Base-by-base conservation (phyloP, 164 flowering plant species). In the Stephania yunnanensis region DNA sequence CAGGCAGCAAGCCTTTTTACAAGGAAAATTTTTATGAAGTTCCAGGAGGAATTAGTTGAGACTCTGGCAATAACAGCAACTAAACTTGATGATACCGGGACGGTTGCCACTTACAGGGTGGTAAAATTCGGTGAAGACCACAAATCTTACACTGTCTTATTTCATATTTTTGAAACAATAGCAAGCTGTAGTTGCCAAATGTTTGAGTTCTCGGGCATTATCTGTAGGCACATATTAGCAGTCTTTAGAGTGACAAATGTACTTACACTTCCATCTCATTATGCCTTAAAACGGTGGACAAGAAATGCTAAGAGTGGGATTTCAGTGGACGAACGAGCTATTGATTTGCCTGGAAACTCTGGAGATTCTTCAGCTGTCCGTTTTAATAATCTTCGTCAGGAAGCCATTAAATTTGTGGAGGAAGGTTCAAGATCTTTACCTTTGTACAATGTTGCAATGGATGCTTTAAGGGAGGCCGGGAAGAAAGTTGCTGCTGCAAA, bases 131-230 rank as follows among this genome's bases (percentile, higher is more conserved):
- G 89, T 70, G 94, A 89, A 81, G 94, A 92, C 70, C 77, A 82
- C 30, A 90, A 81, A 78, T 87, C 88, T 29, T 85, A 92, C 64
- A 81, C 78, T 22, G 97, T 93, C 19, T 79, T 86, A 15, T 81
- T 92, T 25, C 87, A 90, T 81, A 67, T 82, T 68, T 75, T 86
- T 22, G 97, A 93, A 77, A 80, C 85, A 88, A 89, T 77, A 80
- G 92, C 91, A 69, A 85, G 75, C 64, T 93, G 98, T 72, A 90
- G 92, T 80, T 93, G 98, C 77, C 88, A 80, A 75, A 91, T 93
- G 97, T 92, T 92, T 84, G 95, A 93, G 83, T 91, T 85, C 78
- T 86, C 88, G 31, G 97, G 98, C 65, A 90, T 93, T 77, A 88
- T 93, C 42, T 93, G 95, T 76, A 85, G 95, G 73, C 97, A 93